Percentiles rank a stretch among this genome's conserved stretches.
phyloP scores from a whole-genome alignment of 1,284 basidiomycete species.

The Rhodofomes roseus region DNA sequence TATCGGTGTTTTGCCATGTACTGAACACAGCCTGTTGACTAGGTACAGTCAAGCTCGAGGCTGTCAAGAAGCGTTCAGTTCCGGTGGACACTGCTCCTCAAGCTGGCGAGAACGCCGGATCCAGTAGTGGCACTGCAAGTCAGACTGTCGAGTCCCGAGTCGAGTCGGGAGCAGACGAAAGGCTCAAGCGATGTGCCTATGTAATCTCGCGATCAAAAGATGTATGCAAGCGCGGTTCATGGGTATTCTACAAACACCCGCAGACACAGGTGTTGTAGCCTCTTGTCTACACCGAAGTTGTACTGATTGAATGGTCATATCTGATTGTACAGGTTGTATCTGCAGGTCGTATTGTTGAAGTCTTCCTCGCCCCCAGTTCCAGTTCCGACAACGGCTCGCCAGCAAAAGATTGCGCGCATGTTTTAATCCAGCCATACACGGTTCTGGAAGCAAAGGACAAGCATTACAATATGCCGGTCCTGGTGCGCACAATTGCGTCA shows the following conservation, averaged over 20 bases:
- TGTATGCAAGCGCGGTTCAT: not conserved
- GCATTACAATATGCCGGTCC: not conserved
- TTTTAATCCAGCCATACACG: not conserved
- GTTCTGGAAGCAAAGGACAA: not conserved
- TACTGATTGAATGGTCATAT: not conserved
- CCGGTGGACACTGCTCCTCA: no score
- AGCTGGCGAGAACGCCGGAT: not conserved
- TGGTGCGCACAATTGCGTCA: not conserved
- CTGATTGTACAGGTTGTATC: not conserved
- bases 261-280: not conserved
- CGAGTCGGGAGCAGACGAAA: no score
- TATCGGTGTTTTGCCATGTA: not conserved
- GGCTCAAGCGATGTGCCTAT: not conserved
- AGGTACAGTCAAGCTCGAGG: not conserved
- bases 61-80: not conserved
- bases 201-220: not conserved
- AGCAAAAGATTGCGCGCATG: not conserved
- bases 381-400: no score
- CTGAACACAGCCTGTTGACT: not conserved
- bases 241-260: not conserved
- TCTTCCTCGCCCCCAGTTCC: not conserved
- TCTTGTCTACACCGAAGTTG: no score
- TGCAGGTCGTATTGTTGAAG: not conserved
- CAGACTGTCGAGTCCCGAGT: no score
- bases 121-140: no score